A percentile compares a stretch with the other conserved stretches of the same genome.
Evolutionary conservation across 2,329 filamentous ascomycete genomes (phyloP).

Genomic region (Alternaria triticina): DNA sequence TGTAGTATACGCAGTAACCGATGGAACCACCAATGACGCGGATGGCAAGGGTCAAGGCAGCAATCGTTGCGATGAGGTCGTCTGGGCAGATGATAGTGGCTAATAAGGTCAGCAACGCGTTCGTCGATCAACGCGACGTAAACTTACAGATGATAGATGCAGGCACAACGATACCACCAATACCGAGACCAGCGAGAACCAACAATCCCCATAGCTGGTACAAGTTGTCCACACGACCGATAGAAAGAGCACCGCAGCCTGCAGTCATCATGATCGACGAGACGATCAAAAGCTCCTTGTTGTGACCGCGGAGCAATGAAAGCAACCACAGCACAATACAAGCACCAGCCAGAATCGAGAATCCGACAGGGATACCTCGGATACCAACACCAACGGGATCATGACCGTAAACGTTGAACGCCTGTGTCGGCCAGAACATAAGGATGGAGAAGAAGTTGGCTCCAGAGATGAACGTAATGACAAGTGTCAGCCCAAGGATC

Average conservation of each 20-base stretch:
- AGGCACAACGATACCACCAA: slow-evolving; percentile 72
- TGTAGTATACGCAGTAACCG: slow-evolving; percentile 62
- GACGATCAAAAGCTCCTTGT: slow-evolving; percentile 64
- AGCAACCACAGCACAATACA: slow-evolving; percentile 65
- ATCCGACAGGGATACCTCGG: slow-evolving; percentile 68
- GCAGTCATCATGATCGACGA: slow-evolving; percentile 71
- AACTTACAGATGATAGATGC: slow-evolving; percentile 64
- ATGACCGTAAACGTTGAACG: slow-evolving; percentile 52
- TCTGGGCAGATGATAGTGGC: slow-evolving; percentile 73
- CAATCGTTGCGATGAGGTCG: slow-evolving; percentile 72
- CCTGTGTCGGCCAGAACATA: slow-evolving; percentile 44
- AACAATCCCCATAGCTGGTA: slow-evolving; percentile 63
- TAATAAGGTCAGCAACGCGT: slow-evolving; percentile 4
- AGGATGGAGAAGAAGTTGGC: slow-evolving; percentile 43
- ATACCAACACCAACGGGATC: slow-evolving; percentile 69
- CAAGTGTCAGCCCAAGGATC: slow-evolving; percentile 35
- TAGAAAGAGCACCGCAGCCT: slow-evolving; percentile 63
- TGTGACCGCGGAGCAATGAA: slow-evolving; percentile 64
- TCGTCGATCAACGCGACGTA: neutral
- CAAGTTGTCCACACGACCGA: slow-evolving; percentile 60
- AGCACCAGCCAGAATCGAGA: slow-evolving; percentile 68
- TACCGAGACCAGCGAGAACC: slow-evolving; percentile 66
- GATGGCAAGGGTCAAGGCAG: slow-evolving; percentile 70
- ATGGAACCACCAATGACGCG: slow-evolving; percentile 71
- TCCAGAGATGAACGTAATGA: slow-evolving; percentile 43